Evolutionary conservation across 2,329 filamentous ascomycete genomes (phyloP).

Genomic region (Colletotrichum higginsianum): DNA sequence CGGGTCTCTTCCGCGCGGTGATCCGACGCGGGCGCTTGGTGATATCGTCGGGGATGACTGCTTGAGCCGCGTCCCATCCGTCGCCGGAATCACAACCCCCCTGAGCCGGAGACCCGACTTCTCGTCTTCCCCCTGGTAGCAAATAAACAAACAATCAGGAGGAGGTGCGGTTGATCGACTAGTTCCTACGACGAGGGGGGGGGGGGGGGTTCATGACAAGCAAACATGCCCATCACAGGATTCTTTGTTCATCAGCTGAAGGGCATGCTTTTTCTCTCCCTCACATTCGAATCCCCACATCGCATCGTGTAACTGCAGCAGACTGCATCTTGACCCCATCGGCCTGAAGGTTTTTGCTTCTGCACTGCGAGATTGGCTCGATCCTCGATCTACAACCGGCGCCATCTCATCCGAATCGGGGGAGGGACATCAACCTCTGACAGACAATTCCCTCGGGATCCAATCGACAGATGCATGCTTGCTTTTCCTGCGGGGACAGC

Average conservation of each 20-base stretch:
- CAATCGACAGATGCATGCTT: constrained; percentile 17
- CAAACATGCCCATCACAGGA: constrained; percentile 15
- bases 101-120: constrained; percentile 16
- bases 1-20: constrained; percentile 35
- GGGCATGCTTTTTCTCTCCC: background rate
- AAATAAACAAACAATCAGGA: background rate
- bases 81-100: constrained; percentile 22
- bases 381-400: constrained; percentile 16
- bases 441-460: constrained; percentile 20
- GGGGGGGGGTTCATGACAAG: constrained; percentile 27
- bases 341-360: background rate
- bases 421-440: background rate
- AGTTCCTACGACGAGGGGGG: constrained; percentile 26
- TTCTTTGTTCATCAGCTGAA: constrained; percentile 9
- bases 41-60: constrained; percentile 21
- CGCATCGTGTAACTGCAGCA: constrained; percentile 2
- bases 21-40: constrained; percentile 17
- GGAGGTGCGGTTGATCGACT: constrained; percentile 35
- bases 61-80: constrained; percentile 17
- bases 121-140: constrained; percentile 8
- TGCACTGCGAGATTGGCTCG: constrained; percentile 24
- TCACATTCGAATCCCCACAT: constrained; percentile 15
- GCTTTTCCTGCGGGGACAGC: constrained; percentile 15
- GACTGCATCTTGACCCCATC: background rate
- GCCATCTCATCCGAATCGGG: constrained; percentile 7